phyloP scores from a whole-genome alignment of 345 rosid genomes.

The Lumnitzera littorea region DNA sequence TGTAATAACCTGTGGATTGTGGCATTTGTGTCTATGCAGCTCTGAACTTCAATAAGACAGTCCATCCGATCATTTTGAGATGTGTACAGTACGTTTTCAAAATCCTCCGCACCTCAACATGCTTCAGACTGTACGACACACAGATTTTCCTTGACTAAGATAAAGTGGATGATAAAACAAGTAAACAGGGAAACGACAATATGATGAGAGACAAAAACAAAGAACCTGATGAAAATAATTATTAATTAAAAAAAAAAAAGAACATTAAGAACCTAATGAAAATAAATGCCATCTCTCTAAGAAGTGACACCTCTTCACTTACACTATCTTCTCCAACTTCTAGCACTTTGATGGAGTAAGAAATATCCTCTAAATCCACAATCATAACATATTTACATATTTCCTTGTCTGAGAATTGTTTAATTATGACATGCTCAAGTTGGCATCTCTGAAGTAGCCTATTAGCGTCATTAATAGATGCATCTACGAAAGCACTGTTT shows the following conservation, averaged over 20 bases:
- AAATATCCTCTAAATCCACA: constrained; percentile 43
- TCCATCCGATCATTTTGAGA: constrained; percentile 43
- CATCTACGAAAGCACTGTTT: constrained; percentile 51
- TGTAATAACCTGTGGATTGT: constrained; percentile 57
- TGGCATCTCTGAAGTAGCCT: constrained; percentile 44
- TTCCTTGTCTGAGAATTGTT: constrained; percentile 32
- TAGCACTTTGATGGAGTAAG: constrained; percentile 36
- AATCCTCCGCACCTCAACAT: constrained; percentile 56
- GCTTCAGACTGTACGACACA: constrained; percentile 46
- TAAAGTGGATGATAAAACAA: background rate
- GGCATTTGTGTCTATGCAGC: constrained; percentile 63
- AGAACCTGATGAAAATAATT: background rate
- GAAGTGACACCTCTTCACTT: too few species aligned
- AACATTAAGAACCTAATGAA: background rate
- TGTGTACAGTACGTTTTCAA: constrained; percentile 52
- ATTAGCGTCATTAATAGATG: constrained; percentile 43
- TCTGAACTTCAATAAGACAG: constrained; percentile 75
- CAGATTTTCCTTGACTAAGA: constrained; percentile 10
- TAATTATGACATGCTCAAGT: constrained; percentile 30
- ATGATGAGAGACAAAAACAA: background rate
- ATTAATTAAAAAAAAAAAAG: too few species aligned
- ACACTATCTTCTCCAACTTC: constrained; percentile 30
- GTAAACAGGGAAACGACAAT: background rate
- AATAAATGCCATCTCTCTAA: constrained; percentile 13
- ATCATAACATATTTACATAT: constrained; percentile 34